phyloP scores from a whole-genome alignment of 352 stramenopile species.

The Aphanomyces euteiches region DNA sequence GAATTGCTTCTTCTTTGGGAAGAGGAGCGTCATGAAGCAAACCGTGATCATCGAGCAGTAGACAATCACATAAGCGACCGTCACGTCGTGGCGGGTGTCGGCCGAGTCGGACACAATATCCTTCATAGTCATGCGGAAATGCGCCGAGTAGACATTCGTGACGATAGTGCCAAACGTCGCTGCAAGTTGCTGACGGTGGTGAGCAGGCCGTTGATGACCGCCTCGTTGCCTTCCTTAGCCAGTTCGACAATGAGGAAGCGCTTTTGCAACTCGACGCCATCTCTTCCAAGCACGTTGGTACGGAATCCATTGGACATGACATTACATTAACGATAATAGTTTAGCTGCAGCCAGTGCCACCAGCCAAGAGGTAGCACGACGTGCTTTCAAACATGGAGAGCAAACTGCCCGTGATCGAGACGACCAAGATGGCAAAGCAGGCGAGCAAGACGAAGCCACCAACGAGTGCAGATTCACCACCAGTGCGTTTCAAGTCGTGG shows the following conservation, averaged over 20 bases:
- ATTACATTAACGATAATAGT: too few species aligned
- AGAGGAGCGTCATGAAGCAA: neutral
- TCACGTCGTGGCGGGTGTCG: conserved; percentile 40
- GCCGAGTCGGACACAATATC: conserved; percentile 42
- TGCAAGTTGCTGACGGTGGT: conserved; percentile 52
- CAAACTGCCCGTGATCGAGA: conserved; percentile 54
- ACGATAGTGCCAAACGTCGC: conserved; percentile 44
- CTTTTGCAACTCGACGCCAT: too few species aligned
- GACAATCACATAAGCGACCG: conserved; percentile 41
- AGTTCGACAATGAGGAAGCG: conserved; percentile 61
- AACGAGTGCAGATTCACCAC: conserved; percentile 16
- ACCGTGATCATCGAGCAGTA: conserved; percentile 32
- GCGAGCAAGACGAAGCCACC: neutral
- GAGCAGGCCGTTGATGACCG: conserved; percentile 50
- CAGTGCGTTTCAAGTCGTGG: neutral
- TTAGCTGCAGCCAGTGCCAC: conserved; percentile 31
- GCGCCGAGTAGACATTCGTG: conserved; percentile 41
- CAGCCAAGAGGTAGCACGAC: conserved; percentile 49
- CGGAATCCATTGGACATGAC: too few species aligned
- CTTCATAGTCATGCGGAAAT: conserved; percentile 40
- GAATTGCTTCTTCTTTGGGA: conserved; percentile 1
- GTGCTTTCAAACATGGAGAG: conserved; percentile 57
- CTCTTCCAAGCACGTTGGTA: too few species aligned
- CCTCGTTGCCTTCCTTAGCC: conserved; percentile 53
- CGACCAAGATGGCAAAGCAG: conserved; percentile 34